Percentiles rank a stretch among this genome's conserved stretches.
Conservation (phyloP, 495 filamentous ascomycete species). For the Podospora sp. region DNA sequence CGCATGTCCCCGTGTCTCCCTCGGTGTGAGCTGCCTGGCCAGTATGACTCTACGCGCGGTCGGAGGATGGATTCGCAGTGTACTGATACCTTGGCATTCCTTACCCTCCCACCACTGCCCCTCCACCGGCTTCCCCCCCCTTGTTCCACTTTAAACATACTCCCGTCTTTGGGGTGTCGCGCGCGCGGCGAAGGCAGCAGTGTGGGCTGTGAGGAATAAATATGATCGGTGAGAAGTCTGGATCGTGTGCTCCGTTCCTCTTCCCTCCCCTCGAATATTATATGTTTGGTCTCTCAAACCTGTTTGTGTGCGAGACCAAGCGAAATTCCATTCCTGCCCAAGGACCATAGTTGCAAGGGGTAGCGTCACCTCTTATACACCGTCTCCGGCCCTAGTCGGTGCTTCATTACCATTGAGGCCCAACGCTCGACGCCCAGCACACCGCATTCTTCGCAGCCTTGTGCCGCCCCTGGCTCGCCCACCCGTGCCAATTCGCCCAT, state of each 20-base stretch:
- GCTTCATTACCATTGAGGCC: slow-evolving; percentile 35
- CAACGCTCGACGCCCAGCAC: slow-evolving; percentile 31
- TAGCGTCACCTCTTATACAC: slow-evolving; percentile 21
- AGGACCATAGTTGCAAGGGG: slow-evolving; percentile 21
- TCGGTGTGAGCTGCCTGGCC: slow-evolving; percentile 29
- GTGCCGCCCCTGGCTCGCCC: slow-evolving; percentile 22
- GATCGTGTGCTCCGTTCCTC: background rate
- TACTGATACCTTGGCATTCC: slow-evolving; percentile 24
- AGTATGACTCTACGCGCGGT: slow-evolving; percentile 23
- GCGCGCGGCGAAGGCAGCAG: slow-evolving; percentile 31
- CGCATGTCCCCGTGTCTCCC: background rate
- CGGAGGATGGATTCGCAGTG: slow-evolving; percentile 10
- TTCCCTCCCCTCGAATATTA: slow-evolving; percentile 8
- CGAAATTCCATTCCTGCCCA: slow-evolving; percentile 32
- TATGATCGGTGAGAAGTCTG: slow-evolving; percentile 22
- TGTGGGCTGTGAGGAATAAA: slow-evolving; percentile 19
- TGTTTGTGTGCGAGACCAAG: slow-evolving; percentile 19
- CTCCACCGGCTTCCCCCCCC: slow-evolving; percentile 2
- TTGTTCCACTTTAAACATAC: slow-evolving; percentile 15
- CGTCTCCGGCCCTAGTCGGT: slow-evolving; percentile 4
- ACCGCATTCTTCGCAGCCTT: slow-evolving; percentile 26
- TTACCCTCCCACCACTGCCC: slow-evolving; percentile 16
- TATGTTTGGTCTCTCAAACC: slow-evolving; percentile 7
- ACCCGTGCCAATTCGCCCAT: slow-evolving; percentile 33
- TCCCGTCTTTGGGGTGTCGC: slow-evolving; percentile 12